phyloP scores from a whole-genome alignment of 2,329 filamentous ascomycete genomes.

The Didymella keratinophila region DNA sequence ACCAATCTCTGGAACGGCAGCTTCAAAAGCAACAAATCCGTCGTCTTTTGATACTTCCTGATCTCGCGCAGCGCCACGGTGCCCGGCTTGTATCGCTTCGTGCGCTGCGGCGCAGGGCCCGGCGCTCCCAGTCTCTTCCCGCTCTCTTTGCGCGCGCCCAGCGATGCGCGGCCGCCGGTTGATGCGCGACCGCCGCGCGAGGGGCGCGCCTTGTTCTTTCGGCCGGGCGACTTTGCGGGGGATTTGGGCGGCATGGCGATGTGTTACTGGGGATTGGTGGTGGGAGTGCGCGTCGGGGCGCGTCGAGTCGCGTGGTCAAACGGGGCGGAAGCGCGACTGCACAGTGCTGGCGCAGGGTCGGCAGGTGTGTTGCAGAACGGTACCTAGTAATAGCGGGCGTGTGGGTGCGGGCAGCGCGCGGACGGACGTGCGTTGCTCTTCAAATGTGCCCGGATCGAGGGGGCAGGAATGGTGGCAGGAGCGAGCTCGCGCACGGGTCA shows the following conservation, averaged over 20 bases:
- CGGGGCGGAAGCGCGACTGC: neutral
- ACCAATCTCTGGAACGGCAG: slow-evolving; percentile 96
- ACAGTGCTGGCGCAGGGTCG: neutral
- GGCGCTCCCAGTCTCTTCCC: slow-evolving; percentile 40
- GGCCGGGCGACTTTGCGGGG: slow-evolving; percentile 33
- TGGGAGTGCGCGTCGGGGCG: slow-evolving; percentile 19
- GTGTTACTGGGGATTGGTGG: neutral
- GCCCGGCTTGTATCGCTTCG: slow-evolving; percentile 62
- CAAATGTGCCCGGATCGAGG: slow-evolving; percentile 26
- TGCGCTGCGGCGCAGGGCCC: slow-evolving; percentile 44
- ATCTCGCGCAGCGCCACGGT: slow-evolving; percentile 99
- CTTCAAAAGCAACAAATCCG: slow-evolving; percentile 95
- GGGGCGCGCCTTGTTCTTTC: slow-evolving; percentile 45
- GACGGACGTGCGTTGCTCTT: slow-evolving; percentile 23
- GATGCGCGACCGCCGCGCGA: slow-evolving; percentile 37
- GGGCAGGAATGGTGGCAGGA: slow-evolving; percentile 32
- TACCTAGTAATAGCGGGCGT: slow-evolving; percentile 3
- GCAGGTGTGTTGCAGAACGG: neutral
- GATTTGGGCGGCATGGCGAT: slow-evolving; percentile 12
- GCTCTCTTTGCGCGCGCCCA: slow-evolving; percentile 21
- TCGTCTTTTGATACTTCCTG: slow-evolving; percentile 96
- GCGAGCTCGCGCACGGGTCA: slow-evolving; percentile 17
- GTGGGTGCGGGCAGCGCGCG: slow-evolving; percentile 16
- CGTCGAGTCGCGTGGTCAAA: slow-evolving; percentile 13
- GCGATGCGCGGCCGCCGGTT: slow-evolving; percentile 15